phyloP scores from a whole-genome alignment of 306 rosid genomes.

The Prunus armeniaca region DNA sequence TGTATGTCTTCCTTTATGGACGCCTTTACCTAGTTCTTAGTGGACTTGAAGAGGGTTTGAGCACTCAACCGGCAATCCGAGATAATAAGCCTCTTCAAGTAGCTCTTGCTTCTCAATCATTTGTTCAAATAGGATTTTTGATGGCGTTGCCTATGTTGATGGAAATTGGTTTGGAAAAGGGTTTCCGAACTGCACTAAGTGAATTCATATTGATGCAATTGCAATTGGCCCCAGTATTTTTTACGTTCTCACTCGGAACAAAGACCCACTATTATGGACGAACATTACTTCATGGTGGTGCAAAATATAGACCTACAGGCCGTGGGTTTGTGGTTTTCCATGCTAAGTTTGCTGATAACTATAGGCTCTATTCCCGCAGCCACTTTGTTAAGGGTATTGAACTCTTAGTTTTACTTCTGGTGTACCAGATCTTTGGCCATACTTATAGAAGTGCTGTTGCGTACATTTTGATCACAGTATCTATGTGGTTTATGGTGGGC shows the following conservation, averaged over 20 bases:
- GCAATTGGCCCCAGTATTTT: constrained; percentile 95
- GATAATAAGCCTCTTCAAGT: constrained; percentile 98
- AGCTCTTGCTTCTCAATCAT: constrained; percentile 94
- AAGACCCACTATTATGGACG: constrained; percentile 97
- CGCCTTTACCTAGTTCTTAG: constrained; percentile 97
- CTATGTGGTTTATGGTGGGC: constrained; percentile 98
- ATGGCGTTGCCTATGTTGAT: constrained; percentile 97
- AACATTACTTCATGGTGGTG: constrained; percentile 97
- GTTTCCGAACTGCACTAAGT: constrained; percentile 94
- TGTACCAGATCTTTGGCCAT: constrained; percentile 82
- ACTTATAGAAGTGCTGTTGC: constrained; percentile 76
- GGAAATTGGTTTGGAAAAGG: constrained; percentile 98
- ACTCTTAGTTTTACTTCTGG: constrained; percentile 81
- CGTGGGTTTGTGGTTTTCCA: constrained; percentile 98
- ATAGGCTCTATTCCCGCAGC: constrained; percentile 94
- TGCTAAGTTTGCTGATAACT: constrained; percentile 98
- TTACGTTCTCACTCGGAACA: constrained; percentile 94
- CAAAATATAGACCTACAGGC: constrained; percentile 92
- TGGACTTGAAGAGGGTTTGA: constrained; percentile 93
- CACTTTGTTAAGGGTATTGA: constrained; percentile 98
- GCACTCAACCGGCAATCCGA: constrained; percentile 66
- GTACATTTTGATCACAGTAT: constrained; percentile 77
- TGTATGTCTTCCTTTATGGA: constrained; percentile 89
- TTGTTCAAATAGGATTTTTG: constrained; percentile 93
- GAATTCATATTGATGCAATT: constrained; percentile 92